phyloP scores from a whole-genome alignment of 495 filamentous ascomycete genomes.

The Darksidea phi region DNA sequence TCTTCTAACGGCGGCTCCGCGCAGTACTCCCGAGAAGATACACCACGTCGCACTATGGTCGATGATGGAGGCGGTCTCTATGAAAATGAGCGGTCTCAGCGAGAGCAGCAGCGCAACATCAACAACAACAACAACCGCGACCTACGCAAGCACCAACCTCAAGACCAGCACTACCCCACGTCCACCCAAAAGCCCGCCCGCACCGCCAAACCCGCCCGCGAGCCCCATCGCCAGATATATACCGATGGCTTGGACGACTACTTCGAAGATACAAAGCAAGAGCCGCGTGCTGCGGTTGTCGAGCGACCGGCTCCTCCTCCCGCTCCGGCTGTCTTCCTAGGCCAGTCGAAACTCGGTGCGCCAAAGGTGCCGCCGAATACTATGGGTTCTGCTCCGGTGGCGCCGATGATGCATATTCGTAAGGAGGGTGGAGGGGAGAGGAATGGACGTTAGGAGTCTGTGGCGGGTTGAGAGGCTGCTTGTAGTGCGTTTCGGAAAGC shows the following conservation, averaged over 20 bases:
- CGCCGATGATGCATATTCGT: conserved; percentile 9
- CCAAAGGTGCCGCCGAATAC: neutral
- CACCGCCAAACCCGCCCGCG: too few relatives aligned
- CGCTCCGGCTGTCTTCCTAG: neutral
- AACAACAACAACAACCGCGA: too few relatives aligned
- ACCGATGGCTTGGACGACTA: neutral
- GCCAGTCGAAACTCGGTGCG: conserved; percentile 4
- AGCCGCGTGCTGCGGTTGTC: neutral
- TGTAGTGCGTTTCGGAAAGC: neutral
- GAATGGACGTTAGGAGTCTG: neutral
- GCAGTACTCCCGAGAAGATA: neutral
- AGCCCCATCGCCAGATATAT: too few relatives aligned
- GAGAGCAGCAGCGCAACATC: too few relatives aligned
- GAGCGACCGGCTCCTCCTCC: neutral
- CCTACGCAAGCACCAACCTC: too few relatives aligned
- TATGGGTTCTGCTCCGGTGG: neutral
- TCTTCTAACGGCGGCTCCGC: neutral
- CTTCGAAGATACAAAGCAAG: neutral
- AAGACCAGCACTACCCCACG: too few relatives aligned
- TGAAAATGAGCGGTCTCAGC: neutral
- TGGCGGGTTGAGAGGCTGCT: neutral
- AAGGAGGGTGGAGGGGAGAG: neutral
- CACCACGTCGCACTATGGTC: neutral
- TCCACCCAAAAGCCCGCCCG: too few relatives aligned
- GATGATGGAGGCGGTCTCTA: neutral